Percentiles rank a stretch among this genome's conserved stretches.
phyloP scores from a whole-genome alignment of 805 yeast species.

The Priceomyces medius region DNA sequence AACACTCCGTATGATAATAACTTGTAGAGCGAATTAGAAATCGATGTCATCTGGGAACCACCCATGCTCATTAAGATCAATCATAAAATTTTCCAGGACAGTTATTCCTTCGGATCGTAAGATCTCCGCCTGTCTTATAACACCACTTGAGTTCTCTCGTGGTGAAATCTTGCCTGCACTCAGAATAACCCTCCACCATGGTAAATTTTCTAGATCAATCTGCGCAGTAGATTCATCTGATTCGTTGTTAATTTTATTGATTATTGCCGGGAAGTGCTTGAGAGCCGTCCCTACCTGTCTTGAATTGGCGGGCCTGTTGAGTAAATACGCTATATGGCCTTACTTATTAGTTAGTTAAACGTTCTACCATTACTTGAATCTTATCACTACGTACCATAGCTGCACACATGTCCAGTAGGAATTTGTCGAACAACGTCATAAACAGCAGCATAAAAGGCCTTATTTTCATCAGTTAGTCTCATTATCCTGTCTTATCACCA shows the following conservation, averaged over 20 bases:
- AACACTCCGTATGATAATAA: background rate
- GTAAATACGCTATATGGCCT: constrained; percentile 67
- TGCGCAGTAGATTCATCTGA: constrained; percentile 12
- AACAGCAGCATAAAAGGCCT: constrained; percentile 60
- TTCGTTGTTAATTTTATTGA: constrained; percentile 24
- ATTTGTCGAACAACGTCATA: constrained; percentile 51
- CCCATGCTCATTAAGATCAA: constrained; percentile 51
- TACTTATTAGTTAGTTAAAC: background rate
- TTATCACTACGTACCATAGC: constrained; percentile 50
- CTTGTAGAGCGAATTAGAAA: constrained; percentile 5
- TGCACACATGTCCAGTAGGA: constrained; percentile 64
- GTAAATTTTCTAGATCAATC: constrained; percentile 39
- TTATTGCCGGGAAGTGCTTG: constrained; percentile 40
- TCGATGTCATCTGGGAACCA: constrained; percentile 66
- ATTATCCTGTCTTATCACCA: constrained; percentile 8
- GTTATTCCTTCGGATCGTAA: constrained; percentile 49
- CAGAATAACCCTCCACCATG: constrained; percentile 81
- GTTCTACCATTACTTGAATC: background rate
- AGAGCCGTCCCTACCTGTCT: constrained; percentile 74
- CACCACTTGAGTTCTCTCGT: constrained; percentile 42
- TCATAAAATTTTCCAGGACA: constrained; percentile 33
- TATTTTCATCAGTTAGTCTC: constrained; percentile 44
- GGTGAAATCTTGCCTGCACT: constrained; percentile 64
- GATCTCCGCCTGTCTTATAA: constrained; percentile 44
- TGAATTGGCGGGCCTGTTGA: constrained; percentile 62